Base-by-base conservation (phyloP, 495 filamentous ascomycete genomes). In the Xylaria curta region DNA sequence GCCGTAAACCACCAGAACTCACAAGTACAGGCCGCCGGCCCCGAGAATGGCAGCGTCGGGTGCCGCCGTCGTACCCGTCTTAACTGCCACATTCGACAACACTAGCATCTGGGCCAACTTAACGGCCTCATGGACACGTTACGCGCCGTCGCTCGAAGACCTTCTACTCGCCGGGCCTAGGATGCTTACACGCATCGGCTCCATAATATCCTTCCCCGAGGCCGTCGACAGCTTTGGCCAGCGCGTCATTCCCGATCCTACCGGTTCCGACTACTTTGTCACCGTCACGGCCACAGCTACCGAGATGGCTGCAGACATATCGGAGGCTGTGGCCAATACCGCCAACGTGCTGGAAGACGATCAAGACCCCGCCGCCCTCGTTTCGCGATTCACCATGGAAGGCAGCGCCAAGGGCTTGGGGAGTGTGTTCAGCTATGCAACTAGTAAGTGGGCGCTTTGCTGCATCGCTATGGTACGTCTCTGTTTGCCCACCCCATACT, bases 401-500 rank as follows among this genome's bases (percentile, higher is more conserved):
- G 81, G 86, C 10, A 81, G 86, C 6, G 80, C 83, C 9, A 81
- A 80, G 69, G 84, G 91, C 19, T 81, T 98, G n/a, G 92, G 93
- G 10, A 94, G 94, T 46, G 88, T 99, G 40, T 97, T 98, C 78
- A 91, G 90, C 56, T 99, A 98, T 78, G 83, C 95, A 51, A 97
- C 94, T 0, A 97, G 94, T 79, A 93, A 93, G 72, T 99, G 97
- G 97, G 95, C 96, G 5, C 81, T 99, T 62, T 87, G 88, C 63
- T 97, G 94, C 78, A 88, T 99, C 68, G 86, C 91, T 51, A 91
- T 94, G 82, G 77, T 77, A 31, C 63, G 75, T 76, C 54, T 15
- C 5, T 44, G 17, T 19, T 38, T 19, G 60, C 33, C 19, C 4
- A 2, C 21, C 31, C 47, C 24, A 12, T 46, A 4, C 59, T 31